A percentile compares a stretch with the other conserved stretches of the same genome.
Evolutionary conservation across 108 stramenopile species (phyloP).

Genomic region (Nitzschia putrida): DNA sequence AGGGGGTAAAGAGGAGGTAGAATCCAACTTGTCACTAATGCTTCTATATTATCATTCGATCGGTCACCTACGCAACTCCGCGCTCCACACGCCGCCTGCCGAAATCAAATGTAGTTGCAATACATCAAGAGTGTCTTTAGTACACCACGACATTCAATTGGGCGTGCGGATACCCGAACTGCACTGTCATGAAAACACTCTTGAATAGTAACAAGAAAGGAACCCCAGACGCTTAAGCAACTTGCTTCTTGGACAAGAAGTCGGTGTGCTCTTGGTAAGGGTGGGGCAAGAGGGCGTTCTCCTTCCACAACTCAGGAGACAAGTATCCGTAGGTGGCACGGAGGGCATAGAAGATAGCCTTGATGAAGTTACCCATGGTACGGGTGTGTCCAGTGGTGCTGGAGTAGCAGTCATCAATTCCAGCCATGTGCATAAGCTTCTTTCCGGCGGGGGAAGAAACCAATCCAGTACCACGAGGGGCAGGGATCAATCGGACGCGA

Average conservation of each 20-base stretch:
- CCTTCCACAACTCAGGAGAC: slow-evolving; percentile 98
- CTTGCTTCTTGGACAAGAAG: slow-evolving; percentile 94
- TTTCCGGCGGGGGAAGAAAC: slow-evolving; percentile 98
- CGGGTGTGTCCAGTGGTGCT: slow-evolving; percentile 95
- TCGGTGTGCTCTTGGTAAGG: slow-evolving; percentile 99
- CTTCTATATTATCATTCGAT: slow-evolving; percentile 1
- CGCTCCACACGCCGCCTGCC: slow-evolving; percentile 45
- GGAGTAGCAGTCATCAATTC: slow-evolving; percentile 95
- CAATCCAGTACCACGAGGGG: slow-evolving; percentile 99
- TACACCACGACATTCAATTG: not conserved
- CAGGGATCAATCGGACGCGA: slow-evolving; percentile 98
- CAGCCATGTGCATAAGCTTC: slow-evolving; percentile 99
- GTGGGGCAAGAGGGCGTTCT: slow-evolving; percentile 73
- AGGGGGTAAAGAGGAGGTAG: no score
- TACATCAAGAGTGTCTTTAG: not conserved
- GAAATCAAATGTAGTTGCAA: not conserved
- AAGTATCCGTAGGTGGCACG: slow-evolving; percentile 98
- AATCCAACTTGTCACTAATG: no score
- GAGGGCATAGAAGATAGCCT: slow-evolving; percentile 98
- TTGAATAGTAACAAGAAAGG: not conserved
- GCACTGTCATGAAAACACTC: not conserved
- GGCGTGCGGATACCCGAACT: slow-evolving; percentile 30
- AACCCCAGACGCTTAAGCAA: slow-evolving; percentile 4
- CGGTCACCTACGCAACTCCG: slow-evolving; percentile 61
- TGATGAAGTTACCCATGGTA: slow-evolving; percentile 99